Evolutionary conservation across 768 basidiomycete genomes (phyloP), one percentile per base, ranked within the genome.

Genomic region (Agaricus bisporus): DNA sequence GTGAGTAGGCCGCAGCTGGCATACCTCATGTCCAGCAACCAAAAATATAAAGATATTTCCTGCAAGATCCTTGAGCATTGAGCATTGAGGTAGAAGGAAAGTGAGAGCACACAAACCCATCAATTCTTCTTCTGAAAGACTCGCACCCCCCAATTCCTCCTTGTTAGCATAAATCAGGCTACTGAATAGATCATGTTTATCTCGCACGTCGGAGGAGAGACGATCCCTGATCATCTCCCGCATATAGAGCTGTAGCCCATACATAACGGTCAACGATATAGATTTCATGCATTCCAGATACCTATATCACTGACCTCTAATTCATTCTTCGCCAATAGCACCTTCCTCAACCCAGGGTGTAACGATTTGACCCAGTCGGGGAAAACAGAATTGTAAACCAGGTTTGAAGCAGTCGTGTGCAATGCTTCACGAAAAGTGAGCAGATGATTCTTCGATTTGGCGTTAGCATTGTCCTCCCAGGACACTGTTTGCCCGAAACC

Each of bases 21-120:
- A 14, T 53, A 79, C 79, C 68, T 82, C 82, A 54, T 83, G 80
- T 8, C 83, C 82, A 20, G 83, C 84, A 18, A 86, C 62, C n/a
- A 84, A 59, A 55, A 76, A 78, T 17, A 76, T 72, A 49, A 73
- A 78, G n/a, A 76, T 69, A 60, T 78, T 78, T 18, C 72, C 75
- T 71, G 10, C 25, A 36, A 38, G 28, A 26, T 51, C 11, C 32
- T 22, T 55, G 35, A 41, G 4, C n/a, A 28, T 22, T 55, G 35
- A 41, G 4, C n/a, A 28, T 39, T 25, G 11, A 17, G 41, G 11
- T 38, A 39, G 37, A 32, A 32, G n/a, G 32, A 7, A 22, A 12
- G 10, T 35, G 26, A n/a, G 18, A 43, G 5, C 17, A 48, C 48
- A 41, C 58, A 32, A 32, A 70, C 72, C 68, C 50, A 71, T 68